Percentiles rank a stretch among this genome's conserved stretches.
phyloP scores from a whole-genome alignment of 768 basidiomycete genomes.

The Boletus rubropictus region DNA sequence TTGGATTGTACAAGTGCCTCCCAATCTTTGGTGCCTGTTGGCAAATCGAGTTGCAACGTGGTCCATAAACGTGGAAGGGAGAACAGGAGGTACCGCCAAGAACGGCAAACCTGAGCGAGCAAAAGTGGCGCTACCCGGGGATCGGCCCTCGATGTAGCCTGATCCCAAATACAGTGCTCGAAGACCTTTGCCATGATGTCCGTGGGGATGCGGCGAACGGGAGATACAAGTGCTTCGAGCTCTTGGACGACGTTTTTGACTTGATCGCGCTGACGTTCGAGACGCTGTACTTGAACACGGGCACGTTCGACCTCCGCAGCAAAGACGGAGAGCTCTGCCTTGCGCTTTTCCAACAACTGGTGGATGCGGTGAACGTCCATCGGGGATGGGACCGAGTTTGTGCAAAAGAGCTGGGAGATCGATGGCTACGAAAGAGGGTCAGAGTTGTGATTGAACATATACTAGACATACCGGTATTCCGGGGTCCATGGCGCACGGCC shows the following conservation, averaged over 20 bases:
- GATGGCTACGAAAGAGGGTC: slow-evolving; percentile 11
- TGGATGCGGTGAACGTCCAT: slow-evolving; percentile 17
- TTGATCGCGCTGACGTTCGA: slow-evolving; percentile 14
- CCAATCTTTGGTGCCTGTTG: slow-evolving; percentile 18
- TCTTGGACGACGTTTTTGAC: slow-evolving; percentile 16
- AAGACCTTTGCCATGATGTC: slow-evolving; percentile 27
- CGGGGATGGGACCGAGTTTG: slow-evolving; percentile 25
- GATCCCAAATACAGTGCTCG: slow-evolving; percentile 18
- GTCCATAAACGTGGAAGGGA: slow-evolving; percentile 26
- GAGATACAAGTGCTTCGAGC: slow-evolving; percentile 26
- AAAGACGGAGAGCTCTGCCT: slow-evolving; percentile 9
- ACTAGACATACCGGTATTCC: slow-evolving; percentile 20
- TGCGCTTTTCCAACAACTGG: slow-evolving; percentile 16
- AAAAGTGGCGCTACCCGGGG: slow-evolving; percentile 20
- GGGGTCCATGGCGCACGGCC: slow-evolving; percentile 9
- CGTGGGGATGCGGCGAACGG: slow-evolving; percentile 29
- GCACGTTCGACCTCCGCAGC: slow-evolving; percentile 18
- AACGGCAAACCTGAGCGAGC: slow-evolving; percentile 27
- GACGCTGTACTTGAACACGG: slow-evolving; percentile 14
- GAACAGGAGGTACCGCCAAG: slow-evolving; percentile 28
- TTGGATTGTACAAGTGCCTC: slow-evolving; percentile 24
- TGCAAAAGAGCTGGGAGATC: slow-evolving; percentile 25
- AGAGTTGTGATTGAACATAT: background rate
- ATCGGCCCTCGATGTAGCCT: slow-evolving; percentile 6
- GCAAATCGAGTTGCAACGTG: slow-evolving; percentile 21